Evolutionary conservation across 768 basidiomycete genomes (phyloP), one percentile per base, ranked within the genome.

Genomic region (Clathrus columnatus): DNA sequence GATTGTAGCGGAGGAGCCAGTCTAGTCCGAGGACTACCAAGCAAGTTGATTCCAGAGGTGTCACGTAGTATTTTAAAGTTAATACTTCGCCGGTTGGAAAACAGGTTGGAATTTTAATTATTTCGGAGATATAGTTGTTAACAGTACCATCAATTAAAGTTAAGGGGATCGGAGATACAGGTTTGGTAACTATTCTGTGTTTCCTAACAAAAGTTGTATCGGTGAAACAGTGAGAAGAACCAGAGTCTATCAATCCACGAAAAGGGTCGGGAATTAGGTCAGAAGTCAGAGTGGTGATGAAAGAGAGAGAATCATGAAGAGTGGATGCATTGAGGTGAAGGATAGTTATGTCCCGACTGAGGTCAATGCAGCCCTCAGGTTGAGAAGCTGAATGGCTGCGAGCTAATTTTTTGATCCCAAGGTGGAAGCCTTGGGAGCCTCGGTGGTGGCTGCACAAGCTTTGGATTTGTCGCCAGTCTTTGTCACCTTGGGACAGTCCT

Each of bases 1-100:
- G 60, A 61, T 62, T 62, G 60, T 57, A 61, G 54, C 43, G 56
- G 53, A 36, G 21, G 36, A 61, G 51, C 60, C 60, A 61, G 54
- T 51, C 51, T 24, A 56, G 50, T 50, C 58, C 59, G 16, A 61
- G 43, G 8, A 61, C 60, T 2, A 50, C 57, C n/a, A 50, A 54
- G 24, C 7, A 36, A 11, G 36, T 3, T 8, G 7, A 36, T 36
- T 36, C 36, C 36, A 36, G 7, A 2, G 36, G 36, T 3, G 36
- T 36, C 36, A 36, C 36, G 7, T 36, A 36, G n/a, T 5, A 36
- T 5, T 11, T 11, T 11, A 36, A 14, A 11, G 7, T 11, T 11
- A 36, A 11, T 36, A 36, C 36, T 36, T 36, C 36, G 11, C 36
- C 36, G n/a, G 36, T 5, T 11, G 36, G 36, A 11, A 36, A 36